Base-by-base conservation (phyloP, 1,284 basidiomycete species). In the Meripilus lineatus region DNA sequence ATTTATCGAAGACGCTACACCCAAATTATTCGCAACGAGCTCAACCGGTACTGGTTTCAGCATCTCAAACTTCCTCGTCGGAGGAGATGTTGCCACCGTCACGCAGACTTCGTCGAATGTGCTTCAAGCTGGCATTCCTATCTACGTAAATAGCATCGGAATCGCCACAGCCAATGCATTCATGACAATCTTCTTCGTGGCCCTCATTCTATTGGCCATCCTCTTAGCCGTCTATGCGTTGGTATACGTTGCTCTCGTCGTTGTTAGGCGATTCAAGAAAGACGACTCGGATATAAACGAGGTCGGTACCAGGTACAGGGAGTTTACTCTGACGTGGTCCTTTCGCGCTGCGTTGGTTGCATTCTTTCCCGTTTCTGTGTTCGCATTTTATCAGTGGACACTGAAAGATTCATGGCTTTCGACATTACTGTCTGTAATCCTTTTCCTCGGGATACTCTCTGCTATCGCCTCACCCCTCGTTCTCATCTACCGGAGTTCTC, bases 351-450 rank as follows among this genome's bases (percentile, higher is more conserved):
- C 71, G 18, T 61, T 93, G 20, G 65, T 87, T 40, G 67, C 74
- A 26, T 69, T 81, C 49, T 68, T 79, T 38, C 93, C 93, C 6
- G 66, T 92, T 44, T 66, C 81, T 51, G 76, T 87, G 47, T 90
- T 95, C 56, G 70, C 77, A 5, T 79, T 95, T 58, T 91, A 85
- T 64, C 92, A 95, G 61, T 95, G 91, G 89, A 87, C 84, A 1
- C 71, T 95, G 47, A 74, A 77, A 47, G 90, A 94, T 62, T 93
- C 90, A 0, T 89, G 87, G 79, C 71, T 93, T 1, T 78, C 91
- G 0, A 67, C 75, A 40, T 61, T 88, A 10, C 66, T 90, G 20
- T 80, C 87, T 3, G 80, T 83, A 38, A 53, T 88, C 42, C 68
- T 83, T 37, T 70, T 92, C 58, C 63, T 90, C 36, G 70, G 64